These are phyloP conservation scores for Alternaria dauci DNA, from an alignment of 2,329 filamentous ascomycete species.

Conservation along the genomic window DNA sequence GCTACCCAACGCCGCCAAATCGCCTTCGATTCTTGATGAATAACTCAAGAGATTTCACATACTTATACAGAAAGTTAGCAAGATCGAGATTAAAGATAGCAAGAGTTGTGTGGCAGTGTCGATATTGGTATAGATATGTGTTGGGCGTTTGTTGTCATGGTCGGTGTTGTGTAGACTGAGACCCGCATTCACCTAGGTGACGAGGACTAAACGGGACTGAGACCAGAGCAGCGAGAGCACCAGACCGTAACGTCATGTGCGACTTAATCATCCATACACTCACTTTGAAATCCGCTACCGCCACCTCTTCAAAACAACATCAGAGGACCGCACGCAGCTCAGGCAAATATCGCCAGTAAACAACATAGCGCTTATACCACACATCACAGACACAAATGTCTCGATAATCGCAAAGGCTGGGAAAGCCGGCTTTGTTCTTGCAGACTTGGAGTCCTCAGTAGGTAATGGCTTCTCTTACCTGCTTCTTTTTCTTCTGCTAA, in stretches of 20 bases:
- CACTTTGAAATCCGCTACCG: not conserved
- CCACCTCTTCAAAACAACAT: not conserved
- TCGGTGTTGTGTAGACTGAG: constrained; percentile 1
- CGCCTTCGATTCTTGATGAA: constrained; percentile 5
- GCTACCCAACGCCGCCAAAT: not conserved
- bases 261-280: not conserved
- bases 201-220: not conserved
- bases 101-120: not conserved
- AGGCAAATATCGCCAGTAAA: not conserved
- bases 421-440: not conserved
- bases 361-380: constrained; percentile 8
- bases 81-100: too few relatives aligned
- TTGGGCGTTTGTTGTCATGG: constrained; percentile 12
- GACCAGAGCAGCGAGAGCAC: not conserved
- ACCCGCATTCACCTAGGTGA: constrained; percentile 10
- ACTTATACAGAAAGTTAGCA: not conserved
- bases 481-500: not conserved
- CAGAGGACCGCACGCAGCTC: not conserved
- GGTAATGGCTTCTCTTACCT: not conserved
- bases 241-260: not conserved
- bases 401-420: not conserved
- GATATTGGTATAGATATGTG: not conserved
- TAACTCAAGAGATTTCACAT: not conserved
- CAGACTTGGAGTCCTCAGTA: constrained; percentile 11
- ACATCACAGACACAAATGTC: not conserved